Evolutionary conservation across 768 basidiomycete genomes (phyloP), one percentile per base, ranked within the genome.

Genomic region (Rhodosporidiobolus odoratus): DNA sequence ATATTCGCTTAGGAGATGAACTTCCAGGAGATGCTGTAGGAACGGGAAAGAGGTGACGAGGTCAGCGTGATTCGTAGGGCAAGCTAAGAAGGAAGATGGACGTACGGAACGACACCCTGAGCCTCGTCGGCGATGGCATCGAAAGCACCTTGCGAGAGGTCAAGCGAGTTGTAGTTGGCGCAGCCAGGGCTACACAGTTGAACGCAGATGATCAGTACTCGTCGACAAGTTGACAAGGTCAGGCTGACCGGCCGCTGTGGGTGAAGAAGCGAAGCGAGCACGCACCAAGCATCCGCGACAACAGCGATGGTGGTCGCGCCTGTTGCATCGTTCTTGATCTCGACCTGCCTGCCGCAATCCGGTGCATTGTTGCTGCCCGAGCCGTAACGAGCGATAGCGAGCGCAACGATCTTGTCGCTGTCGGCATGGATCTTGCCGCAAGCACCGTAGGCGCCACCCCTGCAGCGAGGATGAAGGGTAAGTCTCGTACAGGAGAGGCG

Each of bases 201-300:
- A n/a, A n/a, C n/a, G n/a, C n/a, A n/a, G n/a, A n/a, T n/a, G n/a
- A n/a, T n/a, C n/a, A n/a, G n/a, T n/a, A n/a, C n/a, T n/a, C n/a
- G n/a, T n/a, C n/a, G n/a, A n/a, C n/a, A n/a, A n/a, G n/a, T n/a
- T n/a, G n/a, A n/a, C n/a, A n/a, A n/a, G n/a, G n/a, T n/a, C n/a
- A n/a, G n/a, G n/a, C n/a, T n/a, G n/a, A n/a, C n/a, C n/a, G n/a
- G n/a, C n/a, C n/a, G n/a, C n/a, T n/a, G n/a, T n/a, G n/a, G n/a
- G n/a, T n/a, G n/a, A n/a, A n/a, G n/a, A n/a, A n/a, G n/a, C n/a
- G n/a, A n/a, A n/a, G n/a, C n/a, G n/a, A n/a, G n/a, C n/a, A n/a
- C n/a, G n/a, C n/a, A n/a, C 83, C 92, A 94, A 47, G 83, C 86
- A 74, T 93, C 91, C 50, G 85, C 89, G 72, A 96, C 82, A 34